A percentile compares a stretch with the other conserved stretches of the same genome.
Conservation (phyloP, 805 yeast genomes). For the Barnettozyma botsteinii region DNA sequence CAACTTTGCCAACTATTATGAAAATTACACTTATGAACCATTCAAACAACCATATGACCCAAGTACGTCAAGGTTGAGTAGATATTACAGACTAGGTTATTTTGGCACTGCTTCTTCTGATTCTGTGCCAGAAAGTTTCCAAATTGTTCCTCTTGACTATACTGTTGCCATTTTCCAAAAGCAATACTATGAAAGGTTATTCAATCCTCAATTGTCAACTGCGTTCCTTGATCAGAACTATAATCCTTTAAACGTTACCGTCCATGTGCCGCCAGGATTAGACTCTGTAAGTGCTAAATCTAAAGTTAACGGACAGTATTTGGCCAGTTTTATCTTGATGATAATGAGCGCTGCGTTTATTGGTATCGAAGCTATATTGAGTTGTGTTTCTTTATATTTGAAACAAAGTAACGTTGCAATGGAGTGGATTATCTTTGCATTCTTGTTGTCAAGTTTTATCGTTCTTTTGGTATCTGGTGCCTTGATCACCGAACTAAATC, state of each 20-base stretch:
- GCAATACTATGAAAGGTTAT: neutral
- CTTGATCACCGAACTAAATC: slow-evolving; percentile 1
- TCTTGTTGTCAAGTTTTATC: neutral
- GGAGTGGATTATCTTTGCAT: too few relatives aligned
- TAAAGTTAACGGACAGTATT: neutral
- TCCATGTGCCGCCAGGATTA: neutral
- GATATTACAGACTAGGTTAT: slow-evolving; percentile 1
- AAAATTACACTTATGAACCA: slow-evolving; percentile 1
- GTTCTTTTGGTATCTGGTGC: neutral
- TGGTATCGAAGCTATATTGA: neutral
- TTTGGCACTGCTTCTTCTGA: slow-evolving; percentile 1
- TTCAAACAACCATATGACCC: neutral
- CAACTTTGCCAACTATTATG: neutral
- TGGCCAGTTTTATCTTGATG: neutral
- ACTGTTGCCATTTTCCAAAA: neutral
- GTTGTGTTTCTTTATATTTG: neutral
- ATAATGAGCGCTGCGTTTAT: neutral
- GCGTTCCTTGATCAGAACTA: neutral
- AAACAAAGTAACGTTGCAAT: too few relatives aligned
- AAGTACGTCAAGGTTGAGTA: neutral
- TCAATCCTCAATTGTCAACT: neutral
- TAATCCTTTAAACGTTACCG: neutral
- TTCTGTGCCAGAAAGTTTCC: neutral
- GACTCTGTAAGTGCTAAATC: too few relatives aligned
- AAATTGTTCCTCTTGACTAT: neutral